Conservation (phyloP, 78 protist genomes). For the Isochrysis galbana region DNA sequence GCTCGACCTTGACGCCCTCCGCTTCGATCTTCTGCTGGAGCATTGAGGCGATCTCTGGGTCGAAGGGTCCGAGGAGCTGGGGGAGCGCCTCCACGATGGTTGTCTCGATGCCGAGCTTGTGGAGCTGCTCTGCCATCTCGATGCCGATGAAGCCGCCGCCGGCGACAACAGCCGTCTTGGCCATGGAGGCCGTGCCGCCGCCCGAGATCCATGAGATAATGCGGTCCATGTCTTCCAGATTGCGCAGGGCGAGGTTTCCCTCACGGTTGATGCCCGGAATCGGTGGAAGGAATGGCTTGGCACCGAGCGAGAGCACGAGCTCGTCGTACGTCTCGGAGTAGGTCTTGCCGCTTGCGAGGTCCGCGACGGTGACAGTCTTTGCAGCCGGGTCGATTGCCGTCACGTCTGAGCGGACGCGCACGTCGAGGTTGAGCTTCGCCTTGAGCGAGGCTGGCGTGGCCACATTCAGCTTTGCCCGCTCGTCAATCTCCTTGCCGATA, state of each 20-base stretch:
- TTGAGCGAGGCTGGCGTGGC: constrained; percentile 13
- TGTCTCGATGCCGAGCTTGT: background rate
- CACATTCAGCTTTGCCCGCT: constrained; percentile 15
- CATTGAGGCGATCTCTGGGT: constrained; percentile 53
- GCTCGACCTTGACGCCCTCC: background rate
- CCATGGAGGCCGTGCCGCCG: background rate
- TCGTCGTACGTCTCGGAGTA: constrained; percentile 39
- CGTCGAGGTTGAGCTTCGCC: constrained; percentile 36
- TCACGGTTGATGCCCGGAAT: constrained; percentile 40
- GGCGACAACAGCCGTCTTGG: constrained; percentile 12
- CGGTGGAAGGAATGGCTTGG: constrained; percentile 12
- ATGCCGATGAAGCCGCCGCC: constrained; percentile 77
- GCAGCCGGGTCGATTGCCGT: constrained; percentile 14
- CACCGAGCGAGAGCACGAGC: constrained; percentile 67
- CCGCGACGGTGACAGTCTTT: constrained; percentile 36
- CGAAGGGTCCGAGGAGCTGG: constrained; percentile 58
- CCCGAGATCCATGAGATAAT: constrained; percentile 1
- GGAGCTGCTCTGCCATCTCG: background rate
- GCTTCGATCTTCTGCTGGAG: background rate
- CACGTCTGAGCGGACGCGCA: constrained; percentile 13
- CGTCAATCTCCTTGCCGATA: constrained; percentile 44
- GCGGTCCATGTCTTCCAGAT: constrained; percentile 41
- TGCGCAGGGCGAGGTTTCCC: constrained; percentile 45
- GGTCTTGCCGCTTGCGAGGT: background rate
- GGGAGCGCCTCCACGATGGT: constrained; percentile 49